Conservation (phyloP, 345 rosid genomes). For the Eucalyptus erythrocorys region DNA sequence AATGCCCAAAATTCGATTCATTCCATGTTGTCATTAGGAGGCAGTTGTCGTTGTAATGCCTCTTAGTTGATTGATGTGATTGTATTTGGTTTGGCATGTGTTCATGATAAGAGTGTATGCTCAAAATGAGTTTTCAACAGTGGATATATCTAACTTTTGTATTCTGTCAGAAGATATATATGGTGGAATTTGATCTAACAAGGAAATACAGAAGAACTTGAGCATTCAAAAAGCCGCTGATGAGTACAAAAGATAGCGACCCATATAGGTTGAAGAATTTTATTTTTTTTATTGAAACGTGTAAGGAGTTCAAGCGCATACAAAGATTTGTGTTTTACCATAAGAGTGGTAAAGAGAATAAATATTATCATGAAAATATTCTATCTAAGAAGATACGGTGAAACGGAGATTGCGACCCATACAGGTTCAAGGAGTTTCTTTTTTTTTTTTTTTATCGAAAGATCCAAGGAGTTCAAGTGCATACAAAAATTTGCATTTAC, state of each 20-base stretch:
- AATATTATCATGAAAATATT: not conserved
- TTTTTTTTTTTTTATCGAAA: too few relatives aligned
- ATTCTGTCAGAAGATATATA: not conserved
- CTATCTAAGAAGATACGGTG: accelerated
- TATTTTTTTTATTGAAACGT: not conserved
- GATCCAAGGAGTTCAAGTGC: not conserved
- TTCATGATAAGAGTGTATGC: too few relatives aligned
- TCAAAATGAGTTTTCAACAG: not conserved
- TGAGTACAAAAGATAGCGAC: not conserved
- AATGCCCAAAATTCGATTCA: too few relatives aligned
- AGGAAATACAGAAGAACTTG: not conserved
- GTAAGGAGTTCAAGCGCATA: not conserved
- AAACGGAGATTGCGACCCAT: too few relatives aligned
- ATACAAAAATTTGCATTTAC: not conserved
- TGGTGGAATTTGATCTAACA: not conserved
- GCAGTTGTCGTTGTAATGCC: not conserved
- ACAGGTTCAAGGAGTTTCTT: too few relatives aligned
- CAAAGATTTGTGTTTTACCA: accelerated
- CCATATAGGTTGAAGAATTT: not conserved
- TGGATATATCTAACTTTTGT: too few relatives aligned
- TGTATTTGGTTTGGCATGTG: too few relatives aligned
- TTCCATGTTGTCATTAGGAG: not conserved
- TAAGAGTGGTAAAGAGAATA: accelerated
- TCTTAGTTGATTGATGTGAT: not conserved
- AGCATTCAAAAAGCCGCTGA: not conserved